Evolutionary conservation across 106 monocot genomes (phyloP), one percentile per base, ranked within the genome.

Genomic region (Platanthera guangdongensis): DNA sequence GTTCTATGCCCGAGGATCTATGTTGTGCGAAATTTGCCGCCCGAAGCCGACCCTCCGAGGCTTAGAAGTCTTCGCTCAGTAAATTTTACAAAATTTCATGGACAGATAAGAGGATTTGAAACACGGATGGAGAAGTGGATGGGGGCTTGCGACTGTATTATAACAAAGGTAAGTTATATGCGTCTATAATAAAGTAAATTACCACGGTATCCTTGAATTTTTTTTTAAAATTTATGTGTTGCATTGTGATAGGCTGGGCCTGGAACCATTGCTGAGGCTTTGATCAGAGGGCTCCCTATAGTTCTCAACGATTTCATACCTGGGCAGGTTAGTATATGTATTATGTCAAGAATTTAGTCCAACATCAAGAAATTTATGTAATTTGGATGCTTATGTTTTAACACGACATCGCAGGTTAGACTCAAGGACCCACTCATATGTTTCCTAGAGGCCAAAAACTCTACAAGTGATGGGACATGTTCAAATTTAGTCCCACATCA

Each of bases 111-210:
- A 68, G 92, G 88, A 77, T 92, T 92, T 78, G 92, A 86, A 45
- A 92, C 84, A 6, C 92, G 88, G 53, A 92, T 92, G 92, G 92
- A 92, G 79, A 92, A 86, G 68, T 91, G 91, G 91, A 91, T 91
- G 91, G 91, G 91, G 25, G 86, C 91, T 54, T 91, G 91, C 68
- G 91, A 91, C 78, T 91, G 91, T 77, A 91, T 91, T 47, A 91
- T 91, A 72, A 91, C 91, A 39, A 91, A 91, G 88, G 91, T 88
- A 78, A 19, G 65, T 65, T 65, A 30, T 32, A 65, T 39, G 7
- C 28, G 4, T 30, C 32, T 12, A 65, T 65, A 30, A 32, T 7
- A 15, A 59, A 7, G 2, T 32, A 11, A 32, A 10, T 21, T 25
- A 12, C 11, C 32, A 57, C 52, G 39, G 46, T 39, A 13, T 73